Base-by-base conservation (phyloP, 2,329 filamentous ascomycete genomes). In the Cladosporium sp. region DNA sequence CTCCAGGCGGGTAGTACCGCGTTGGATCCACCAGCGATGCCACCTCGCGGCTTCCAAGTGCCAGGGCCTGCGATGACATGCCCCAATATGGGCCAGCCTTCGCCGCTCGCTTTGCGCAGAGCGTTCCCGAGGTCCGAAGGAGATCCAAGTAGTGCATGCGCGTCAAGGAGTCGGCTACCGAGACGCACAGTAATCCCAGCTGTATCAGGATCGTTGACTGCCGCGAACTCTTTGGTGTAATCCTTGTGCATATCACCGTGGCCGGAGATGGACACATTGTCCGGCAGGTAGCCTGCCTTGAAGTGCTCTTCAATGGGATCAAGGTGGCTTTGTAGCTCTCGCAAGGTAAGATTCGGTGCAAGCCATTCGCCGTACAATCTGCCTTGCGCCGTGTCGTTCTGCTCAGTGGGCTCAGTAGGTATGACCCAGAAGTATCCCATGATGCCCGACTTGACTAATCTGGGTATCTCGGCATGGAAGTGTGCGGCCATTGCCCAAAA, bases 1-100 rank as follows among this genome's bases (percentile, higher is more conserved):
- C 60, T 45, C 62, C 63, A 64, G 4, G 60, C 63, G 8, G 62
- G 63, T 12, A 60, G 47, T 7, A 64, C 55, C 15, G 62, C 59
- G 45, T 64, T 37, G 10, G 39, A 57, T 15, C 62, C 61, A 24
- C 63, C 60, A 20, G 59, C 59, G 19, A 49, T 22, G 12, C 44
- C 37, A 4, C 54, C 54, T 9, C 34, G 49, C 3, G 58, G 50
- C 17, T 35, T 19, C 19, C 34, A 40, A 5, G 37, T 39, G n/a
- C 52, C 55, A 3, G 54, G 49, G 17, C 56, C 59, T n/a, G 57
- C 59, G 15, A 63, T 48, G 3, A 61, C 24, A n/a, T 61, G 53
- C 5, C 57, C 57, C 3, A 59, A 17, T 10, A 58, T 44, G 12
- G 34, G 25, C 47, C 44, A 49, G 10, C 36, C 36, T 20, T 5